These are phyloP conservation scores for Diddensiella caesifluorescens DNA, from an alignment of 805 yeast species.

Conservation along the genomic window DNA sequence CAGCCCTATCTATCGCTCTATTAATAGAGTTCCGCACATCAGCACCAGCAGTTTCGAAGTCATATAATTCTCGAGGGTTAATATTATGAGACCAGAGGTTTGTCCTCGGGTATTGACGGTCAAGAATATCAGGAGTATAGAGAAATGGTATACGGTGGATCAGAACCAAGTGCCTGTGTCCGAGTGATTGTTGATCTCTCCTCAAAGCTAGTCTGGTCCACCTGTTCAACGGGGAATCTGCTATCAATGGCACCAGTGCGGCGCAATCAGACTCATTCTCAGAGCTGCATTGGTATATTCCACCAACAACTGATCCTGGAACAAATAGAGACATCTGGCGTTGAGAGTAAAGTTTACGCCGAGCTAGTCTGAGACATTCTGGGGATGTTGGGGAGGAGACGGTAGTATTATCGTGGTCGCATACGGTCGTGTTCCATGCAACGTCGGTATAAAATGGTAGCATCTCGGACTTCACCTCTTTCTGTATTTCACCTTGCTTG, in stretches of 20 bases:
- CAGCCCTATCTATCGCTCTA: background rate
- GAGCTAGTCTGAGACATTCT: constrained; percentile 14
- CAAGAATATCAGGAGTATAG: constrained; percentile 17
- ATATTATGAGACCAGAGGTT: constrained; percentile 7
- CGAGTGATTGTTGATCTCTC: too few species aligned
- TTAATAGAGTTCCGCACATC: background rate
- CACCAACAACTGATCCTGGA: constrained; percentile 18
- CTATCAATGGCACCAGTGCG: constrained; percentile 11
- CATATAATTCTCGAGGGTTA: background rate
- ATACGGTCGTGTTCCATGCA: constrained; percentile 13
- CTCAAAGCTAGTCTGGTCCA: constrained; percentile 9
- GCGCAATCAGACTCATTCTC: background rate
- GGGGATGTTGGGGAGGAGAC: background rate
- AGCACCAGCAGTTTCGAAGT: background rate
- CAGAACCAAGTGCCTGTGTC: background rate
- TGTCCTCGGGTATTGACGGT: constrained; percentile 12
- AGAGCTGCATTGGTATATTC: constrained; percentile 6
- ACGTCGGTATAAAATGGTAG: constrained; percentile 2
- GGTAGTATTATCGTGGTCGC: background rate
- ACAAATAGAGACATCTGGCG: constrained; percentile 2
- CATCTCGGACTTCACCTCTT: constrained; percentile 3
- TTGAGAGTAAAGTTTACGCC: constrained; percentile 9
- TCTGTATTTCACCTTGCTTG: constrained; percentile 4
- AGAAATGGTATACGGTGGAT: constrained; percentile 12
- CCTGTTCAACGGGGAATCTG: constrained; percentile 7